A percentile compares a stretch with the other conserved stretches of the same genome.
Conservation (phyloP, 1,139 yeast genomes). For the Magnusiomyces suaveolens region DNA sequence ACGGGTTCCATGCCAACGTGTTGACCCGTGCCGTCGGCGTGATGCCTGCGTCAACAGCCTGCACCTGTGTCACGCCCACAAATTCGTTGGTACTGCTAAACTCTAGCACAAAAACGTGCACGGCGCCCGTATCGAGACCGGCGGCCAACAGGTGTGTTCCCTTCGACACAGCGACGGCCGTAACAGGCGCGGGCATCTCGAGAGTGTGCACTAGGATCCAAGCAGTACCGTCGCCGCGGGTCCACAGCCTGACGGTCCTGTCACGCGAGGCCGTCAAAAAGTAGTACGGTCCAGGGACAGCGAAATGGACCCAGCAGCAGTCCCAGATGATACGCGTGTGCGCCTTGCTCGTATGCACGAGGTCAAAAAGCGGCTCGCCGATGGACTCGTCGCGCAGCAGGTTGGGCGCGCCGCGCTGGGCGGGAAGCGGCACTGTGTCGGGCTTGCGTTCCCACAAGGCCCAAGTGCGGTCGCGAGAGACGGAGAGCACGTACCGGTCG, state of each 20-base stretch:
- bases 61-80: slow-evolving; percentile 15
- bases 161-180: slow-evolving; percentile 52
- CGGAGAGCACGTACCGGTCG: slow-evolving; percentile 61
- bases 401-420: no score
- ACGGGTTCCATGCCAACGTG: slow-evolving; percentile 48
- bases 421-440: slow-evolving; percentile 8
- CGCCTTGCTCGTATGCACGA: slow-evolving; percentile 45
- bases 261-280: slow-evolving; percentile 89
- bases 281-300: slow-evolving; percentile 20
- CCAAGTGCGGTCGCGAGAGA: slow-evolving; percentile 83
- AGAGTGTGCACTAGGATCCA: slow-evolving; percentile 34
- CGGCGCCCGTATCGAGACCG: slow-evolving; percentile 65
- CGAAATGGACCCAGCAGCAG: slow-evolving; percentile 53
- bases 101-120: slow-evolving; percentile 29
- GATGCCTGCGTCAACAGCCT: slow-evolving; percentile 29
- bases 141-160: slow-evolving; percentile 41
- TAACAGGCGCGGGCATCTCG: slow-evolving; percentile 42
- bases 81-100: slow-evolving; percentile 8
- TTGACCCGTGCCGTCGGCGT: slow-evolving; percentile 55
- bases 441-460: slow-evolving; percentile 56
- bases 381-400: slow-evolving; percentile 32
- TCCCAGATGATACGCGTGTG: slow-evolving; percentile 95
- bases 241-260: slow-evolving; percentile 68
- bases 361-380: slow-evolving; percentile 31
- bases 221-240: slow-evolving; percentile 22